A percentile compares a stretch with the other conserved stretches of the same genome.
Conservation (phyloP, 1,139 yeast species). For the Suhomyces yuchorum region DNA sequence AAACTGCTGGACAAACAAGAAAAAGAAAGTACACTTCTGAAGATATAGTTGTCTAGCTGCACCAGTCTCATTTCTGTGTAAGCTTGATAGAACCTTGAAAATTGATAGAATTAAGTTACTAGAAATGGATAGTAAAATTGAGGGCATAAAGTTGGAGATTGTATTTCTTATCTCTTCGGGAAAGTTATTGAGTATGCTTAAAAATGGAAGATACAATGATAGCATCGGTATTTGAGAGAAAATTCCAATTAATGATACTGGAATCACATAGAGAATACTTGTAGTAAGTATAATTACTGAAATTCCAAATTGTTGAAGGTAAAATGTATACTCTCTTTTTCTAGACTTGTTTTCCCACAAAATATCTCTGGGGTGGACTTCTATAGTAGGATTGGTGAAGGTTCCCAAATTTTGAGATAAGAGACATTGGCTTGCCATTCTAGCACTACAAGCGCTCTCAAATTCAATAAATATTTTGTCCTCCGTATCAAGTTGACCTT, state of each 20-base stretch:
- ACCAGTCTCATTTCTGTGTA: slow-evolving; percentile 57
- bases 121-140: slow-evolving; percentile 57
- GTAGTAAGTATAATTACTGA: slow-evolving; percentile 46
- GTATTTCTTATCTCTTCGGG: slow-evolving; percentile 56
- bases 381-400: slow-evolving; percentile 46
- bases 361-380: slow-evolving; percentile 58
- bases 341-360: slow-evolving; percentile 57
- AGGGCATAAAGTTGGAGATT: slow-evolving; percentile 60
- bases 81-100: slow-evolving; percentile 50
- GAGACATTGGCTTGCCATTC: slow-evolving; percentile 57
- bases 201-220: slow-evolving; percentile 55
- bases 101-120: slow-evolving; percentile 56
- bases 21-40: slow-evolving; percentile 69
- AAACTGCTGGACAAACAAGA: slow-evolving; percentile 78
- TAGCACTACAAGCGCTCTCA: slow-evolving; percentile 48
- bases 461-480: slow-evolving; percentile 58
- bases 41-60: slow-evolving; percentile 58
- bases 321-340: slow-evolving; percentile 32
- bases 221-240: slow-evolving; percentile 65
- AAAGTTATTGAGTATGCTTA: slow-evolving; percentile 52
- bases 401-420: slow-evolving; percentile 45
- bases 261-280: slow-evolving; percentile 64
- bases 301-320: slow-evolving; percentile 44
- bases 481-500: slow-evolving; percentile 24
- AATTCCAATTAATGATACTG: slow-evolving; percentile 70